A percentile compares a stretch with the other conserved stretches of the same genome.
Conservation (phyloP, 208 protist genomes). For the Lotmaria passim region DNA sequence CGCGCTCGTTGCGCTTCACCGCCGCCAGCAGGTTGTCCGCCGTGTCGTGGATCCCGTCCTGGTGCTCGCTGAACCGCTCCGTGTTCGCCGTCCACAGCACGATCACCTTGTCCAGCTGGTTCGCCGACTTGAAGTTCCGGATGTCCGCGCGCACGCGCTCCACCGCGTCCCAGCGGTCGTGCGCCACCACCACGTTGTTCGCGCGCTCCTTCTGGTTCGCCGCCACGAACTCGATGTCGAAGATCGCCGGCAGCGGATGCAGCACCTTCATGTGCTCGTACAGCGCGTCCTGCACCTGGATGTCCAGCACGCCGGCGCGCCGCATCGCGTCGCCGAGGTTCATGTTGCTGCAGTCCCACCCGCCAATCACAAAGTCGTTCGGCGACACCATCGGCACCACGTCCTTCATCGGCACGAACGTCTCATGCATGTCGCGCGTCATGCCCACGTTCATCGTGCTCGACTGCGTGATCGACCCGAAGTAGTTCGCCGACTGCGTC, state of each 20-base stretch:
- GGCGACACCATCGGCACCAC: conserved; percentile 98
- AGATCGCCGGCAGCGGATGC: conserved; percentile 95
- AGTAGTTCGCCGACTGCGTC: conserved; percentile 96
- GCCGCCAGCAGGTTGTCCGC: conserved; percentile 94
- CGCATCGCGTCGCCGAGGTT: conserved; percentile 96
- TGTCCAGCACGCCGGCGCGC: conserved; percentile 95
- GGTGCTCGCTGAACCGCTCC: conserved; percentile 96
- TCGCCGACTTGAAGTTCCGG: conserved; percentile 80
- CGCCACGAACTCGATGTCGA: conserved; percentile 98
- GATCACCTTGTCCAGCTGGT: conserved; percentile 97
- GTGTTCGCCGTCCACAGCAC: conserved; percentile 99
- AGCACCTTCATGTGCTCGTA: conserved; percentile 91
- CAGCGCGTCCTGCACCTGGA: conserved; percentile 90
- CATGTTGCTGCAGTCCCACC: conserved; percentile 98
- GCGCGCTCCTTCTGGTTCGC: conserved; percentile 97
- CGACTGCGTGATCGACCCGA: conserved; percentile 97
- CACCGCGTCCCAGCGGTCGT: conserved; percentile 93
- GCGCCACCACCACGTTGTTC: conserved; percentile 94
- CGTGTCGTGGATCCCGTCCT: conserved; percentile 95
- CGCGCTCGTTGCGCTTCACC: conserved; percentile 85
- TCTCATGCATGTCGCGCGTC: conserved; percentile 89
- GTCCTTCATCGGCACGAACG: conserved; percentile 93
- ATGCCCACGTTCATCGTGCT: conserved; percentile 95
- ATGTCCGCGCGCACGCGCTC: conserved; percentile 96
- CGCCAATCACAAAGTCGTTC: conserved; percentile 97